A percentile compares a stretch with the other conserved stretches of the same genome.
Conservation (phyloP, 768 basidiomycete genomes). For the Tephrocybe sp. region DNA sequence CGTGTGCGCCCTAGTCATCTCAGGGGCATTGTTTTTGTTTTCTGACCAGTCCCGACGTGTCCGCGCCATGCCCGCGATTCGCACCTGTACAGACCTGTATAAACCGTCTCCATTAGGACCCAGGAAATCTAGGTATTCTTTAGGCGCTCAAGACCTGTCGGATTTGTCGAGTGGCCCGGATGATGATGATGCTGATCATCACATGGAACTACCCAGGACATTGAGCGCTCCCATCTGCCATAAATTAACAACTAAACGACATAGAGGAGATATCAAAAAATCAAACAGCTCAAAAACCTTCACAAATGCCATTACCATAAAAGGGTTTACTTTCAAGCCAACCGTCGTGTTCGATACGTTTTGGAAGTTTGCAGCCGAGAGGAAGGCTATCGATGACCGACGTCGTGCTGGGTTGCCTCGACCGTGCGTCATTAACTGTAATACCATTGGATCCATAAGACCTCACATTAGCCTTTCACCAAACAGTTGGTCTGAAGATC, state of each 20-base stretch:
- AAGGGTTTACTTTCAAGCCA: conserved; percentile 37
- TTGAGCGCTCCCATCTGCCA: background rate
- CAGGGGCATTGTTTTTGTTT: background rate
- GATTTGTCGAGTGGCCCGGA: background rate
- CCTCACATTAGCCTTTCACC: conserved; percentile 4
- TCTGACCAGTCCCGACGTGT: no score
- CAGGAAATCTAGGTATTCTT: background rate
- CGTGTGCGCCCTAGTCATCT: background rate
- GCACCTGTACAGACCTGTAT: background rate
- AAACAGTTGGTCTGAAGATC: conserved; percentile 66
- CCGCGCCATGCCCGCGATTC: conserved; percentile 2
- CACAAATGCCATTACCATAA: conserved; percentile 30
- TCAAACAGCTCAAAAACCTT: background rate
- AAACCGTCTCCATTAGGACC: background rate
- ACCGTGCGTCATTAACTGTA: conserved; percentile 42
- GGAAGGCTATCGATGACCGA: conserved; percentile 54
- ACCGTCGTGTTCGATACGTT: conserved; percentile 60
- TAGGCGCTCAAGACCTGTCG: conserved; percentile 1
- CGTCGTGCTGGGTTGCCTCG: conserved; percentile 45
- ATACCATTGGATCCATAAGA: conserved; percentile 7
- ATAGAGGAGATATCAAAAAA: background rate
- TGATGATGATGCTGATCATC: background rate
- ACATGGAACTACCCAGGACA: background rate
- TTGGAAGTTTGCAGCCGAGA: conserved; percentile 55
- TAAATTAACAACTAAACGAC: background rate